A percentile compares a stretch with the other conserved stretches of the same genome.
Conservation (phyloP, 2,329 filamentous ascomycete species). For the Arthrobotrys musiformis region DNA sequence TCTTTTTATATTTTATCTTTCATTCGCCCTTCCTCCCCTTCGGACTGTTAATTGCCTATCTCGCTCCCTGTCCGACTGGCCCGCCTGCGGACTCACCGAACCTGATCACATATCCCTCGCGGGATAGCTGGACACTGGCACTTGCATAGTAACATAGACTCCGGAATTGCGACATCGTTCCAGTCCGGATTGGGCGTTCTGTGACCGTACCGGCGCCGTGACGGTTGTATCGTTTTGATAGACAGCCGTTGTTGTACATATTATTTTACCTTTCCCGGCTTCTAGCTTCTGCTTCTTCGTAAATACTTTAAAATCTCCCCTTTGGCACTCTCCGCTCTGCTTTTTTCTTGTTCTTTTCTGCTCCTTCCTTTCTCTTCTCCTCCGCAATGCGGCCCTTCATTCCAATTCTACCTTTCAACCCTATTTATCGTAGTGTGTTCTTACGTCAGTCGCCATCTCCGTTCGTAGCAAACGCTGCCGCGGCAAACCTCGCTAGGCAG, state of each 20-base stretch:
- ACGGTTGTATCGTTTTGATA: constrained; percentile 1
- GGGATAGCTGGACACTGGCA: constrained; percentile 5
- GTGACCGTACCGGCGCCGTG: constrained; percentile 4
- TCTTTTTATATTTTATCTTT: background rate
- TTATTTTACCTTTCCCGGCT: background rate
- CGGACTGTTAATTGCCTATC: constrained; percentile 33
- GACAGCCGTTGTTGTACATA: constrained; percentile 26
- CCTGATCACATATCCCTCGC: background rate
- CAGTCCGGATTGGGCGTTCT: background rate
- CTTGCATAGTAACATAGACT: constrained; percentile 1
- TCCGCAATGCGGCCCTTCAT: constrained; percentile 48
- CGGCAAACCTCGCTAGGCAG: constrained; percentile 35
- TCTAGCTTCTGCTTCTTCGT: constrained; percentile 2
- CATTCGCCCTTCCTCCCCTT: background rate
- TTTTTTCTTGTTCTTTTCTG: constrained; percentile 8
- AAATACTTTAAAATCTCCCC: constrained; percentile 33
- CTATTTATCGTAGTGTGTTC: constrained; percentile 50
- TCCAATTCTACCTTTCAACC: constrained; percentile 46
- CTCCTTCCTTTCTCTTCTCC: constrained; percentile 20
- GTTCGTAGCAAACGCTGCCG: constrained; percentile 48
- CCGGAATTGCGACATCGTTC: constrained; percentile 48
- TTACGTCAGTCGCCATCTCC: constrained; percentile 51
- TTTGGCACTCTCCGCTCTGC: constrained; percentile 29
- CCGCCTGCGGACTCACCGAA: constrained; percentile 6
- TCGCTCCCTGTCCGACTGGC: constrained; percentile 32